Evolutionary conservation across 176 grass and related monocot species (phyloP).

Genomic region (Phragmites australis): DNA sequence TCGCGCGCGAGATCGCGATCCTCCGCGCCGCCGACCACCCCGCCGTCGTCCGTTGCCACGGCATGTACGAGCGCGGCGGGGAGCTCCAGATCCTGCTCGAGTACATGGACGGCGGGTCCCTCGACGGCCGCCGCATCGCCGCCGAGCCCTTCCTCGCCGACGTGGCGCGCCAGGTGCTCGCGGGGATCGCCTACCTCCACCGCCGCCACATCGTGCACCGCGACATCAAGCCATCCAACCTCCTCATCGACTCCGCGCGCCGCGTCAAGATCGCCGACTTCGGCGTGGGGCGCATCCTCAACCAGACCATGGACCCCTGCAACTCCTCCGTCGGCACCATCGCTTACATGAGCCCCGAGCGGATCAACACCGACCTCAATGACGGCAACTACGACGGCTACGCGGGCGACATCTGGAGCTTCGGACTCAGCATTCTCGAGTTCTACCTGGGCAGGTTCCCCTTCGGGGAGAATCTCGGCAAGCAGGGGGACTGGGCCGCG

Average conservation of each 20-base stretch:
- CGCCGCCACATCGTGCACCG: constrained; percentile 88
- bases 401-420: constrained; percentile 91
- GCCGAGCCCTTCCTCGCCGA: constrained; percentile 66
- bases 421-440: constrained; percentile 95
- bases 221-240: constrained; percentile 96
- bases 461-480: constrained; percentile 80
- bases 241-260: constrained; percentile 70
- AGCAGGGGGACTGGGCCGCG: constrained; percentile 82
- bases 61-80: constrained; percentile 84
- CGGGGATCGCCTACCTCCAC: constrained; percentile 81
- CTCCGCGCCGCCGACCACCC: constrained; percentile 74
- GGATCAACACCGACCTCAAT: constrained; percentile 95
- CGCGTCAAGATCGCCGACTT: constrained; percentile 96
- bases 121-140: constrained; percentile 70
- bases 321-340: constrained; percentile 88
- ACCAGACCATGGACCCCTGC: constrained; percentile 94
- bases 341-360: constrained; percentile 98
- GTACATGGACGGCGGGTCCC: constrained; percentile 91
- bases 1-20: constrained; percentile 86
- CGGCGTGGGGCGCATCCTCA: constrained; percentile 69
- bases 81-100: constrained; percentile 96
- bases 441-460: constrained; percentile 90
- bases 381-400: constrained; percentile 78
- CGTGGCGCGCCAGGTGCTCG: constrained; percentile 76
- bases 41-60: constrained; percentile 77